phyloP scores from a whole-genome alignment of 2,329 filamentous ascomycete species.

The Fusarium ambrosium region DNA sequence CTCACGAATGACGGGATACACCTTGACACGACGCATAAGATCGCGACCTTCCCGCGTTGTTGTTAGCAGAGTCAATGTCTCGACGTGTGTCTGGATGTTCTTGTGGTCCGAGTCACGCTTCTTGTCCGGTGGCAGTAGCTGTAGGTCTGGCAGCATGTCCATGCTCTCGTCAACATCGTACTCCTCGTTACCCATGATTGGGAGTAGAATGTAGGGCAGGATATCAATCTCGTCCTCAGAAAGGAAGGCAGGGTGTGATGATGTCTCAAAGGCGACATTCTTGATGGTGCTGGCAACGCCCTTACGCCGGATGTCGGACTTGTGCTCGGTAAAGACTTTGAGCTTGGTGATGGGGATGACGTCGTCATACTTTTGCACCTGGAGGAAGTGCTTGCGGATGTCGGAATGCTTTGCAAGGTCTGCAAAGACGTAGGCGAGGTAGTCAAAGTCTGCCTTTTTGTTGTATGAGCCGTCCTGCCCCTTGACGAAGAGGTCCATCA shows the following conservation, averaged over 20 bases:
- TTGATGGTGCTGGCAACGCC: conserved; percentile 98
- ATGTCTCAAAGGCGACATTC: conserved; percentile 88
- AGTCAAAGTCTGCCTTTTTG: conserved; percentile 88
- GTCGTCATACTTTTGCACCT: conserved; percentile 79
- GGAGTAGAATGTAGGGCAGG: conserved; percentile 88
- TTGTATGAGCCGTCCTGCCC: conserved; percentile 87
- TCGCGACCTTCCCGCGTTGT: conserved; percentile 83
- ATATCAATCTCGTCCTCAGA: conserved; percentile 81
- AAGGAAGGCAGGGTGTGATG: conserved; percentile 79
- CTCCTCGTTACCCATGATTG: conserved; percentile 89
- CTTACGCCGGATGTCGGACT: conserved; percentile 83
- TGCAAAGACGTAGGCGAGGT: conserved; percentile 93
- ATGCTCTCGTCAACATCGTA: conserved; percentile 89
- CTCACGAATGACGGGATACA: conserved; percentile 92
- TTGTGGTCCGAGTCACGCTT: conserved; percentile 80
- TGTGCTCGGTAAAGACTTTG: conserved; percentile 93
- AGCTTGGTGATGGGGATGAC: conserved; percentile 94
- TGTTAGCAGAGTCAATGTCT: conserved; percentile 87
- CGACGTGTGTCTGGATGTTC: conserved; percentile 88
- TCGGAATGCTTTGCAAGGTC: conserved; percentile 87
- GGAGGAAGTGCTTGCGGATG: conserved; percentile 81
- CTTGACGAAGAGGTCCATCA: conserved; percentile 97
- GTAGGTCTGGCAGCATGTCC: conserved; percentile 89
- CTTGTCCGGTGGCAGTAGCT: conserved; percentile 92
- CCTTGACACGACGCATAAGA: conserved; percentile 79